A percentile compares a stretch with the other conserved stretches of the same genome.
phyloP scores from a whole-genome alignment of 2,329 filamentous ascomycete genomes.

The Magnaporthiopsis incrustans region DNA sequence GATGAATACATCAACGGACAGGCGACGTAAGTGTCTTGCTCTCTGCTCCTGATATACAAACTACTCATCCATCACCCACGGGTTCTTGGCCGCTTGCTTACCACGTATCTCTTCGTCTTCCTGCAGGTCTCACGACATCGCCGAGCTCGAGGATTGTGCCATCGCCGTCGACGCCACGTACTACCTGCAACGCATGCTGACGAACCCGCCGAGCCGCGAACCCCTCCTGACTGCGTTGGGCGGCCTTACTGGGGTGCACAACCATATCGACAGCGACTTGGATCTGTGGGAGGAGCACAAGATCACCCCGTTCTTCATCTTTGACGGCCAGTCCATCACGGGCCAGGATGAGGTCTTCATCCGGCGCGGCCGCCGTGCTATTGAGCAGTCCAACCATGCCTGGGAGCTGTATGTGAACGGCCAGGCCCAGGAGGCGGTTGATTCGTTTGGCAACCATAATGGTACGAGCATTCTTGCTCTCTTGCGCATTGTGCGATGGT shows the following conservation, averaged over 20 bases:
- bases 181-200: conserved; percentile 74
- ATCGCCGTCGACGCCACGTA: conserved; percentile 86
- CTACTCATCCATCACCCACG: too few relatives aligned
- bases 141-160: conserved; percentile 64
- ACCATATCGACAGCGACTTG: conserved; percentile 69
- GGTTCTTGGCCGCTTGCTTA: background rate
- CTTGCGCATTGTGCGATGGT: conserved; percentile 9
- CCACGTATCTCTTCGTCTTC: background rate
- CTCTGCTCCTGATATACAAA: too few relatives aligned
- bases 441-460: conserved; percentile 71
- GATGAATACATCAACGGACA: conserved; percentile 20
- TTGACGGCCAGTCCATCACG: conserved; percentile 76
- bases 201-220: conserved; percentile 64
- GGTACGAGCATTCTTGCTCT: conserved; percentile 39
- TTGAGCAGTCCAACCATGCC: conserved; percentile 65
- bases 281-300: conserved; percentile 60
- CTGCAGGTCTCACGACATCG: conserved; percentile 50
- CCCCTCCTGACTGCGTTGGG: conserved; percentile 85
- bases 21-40: conserved; percentile 17
- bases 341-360: conserved; percentile 65
- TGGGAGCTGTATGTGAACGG: conserved; percentile 83
- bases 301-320: conserved; percentile 80
- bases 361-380: conserved; percentile 56
- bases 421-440: conserved; percentile 71
- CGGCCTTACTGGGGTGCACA: conserved; percentile 72